Percentiles rank a stretch among this genome's conserved stretches.
phyloP scores from a whole-genome alignment of 2,329 filamentous ascomycete species.

The Aspergillus viridinutans region DNA sequence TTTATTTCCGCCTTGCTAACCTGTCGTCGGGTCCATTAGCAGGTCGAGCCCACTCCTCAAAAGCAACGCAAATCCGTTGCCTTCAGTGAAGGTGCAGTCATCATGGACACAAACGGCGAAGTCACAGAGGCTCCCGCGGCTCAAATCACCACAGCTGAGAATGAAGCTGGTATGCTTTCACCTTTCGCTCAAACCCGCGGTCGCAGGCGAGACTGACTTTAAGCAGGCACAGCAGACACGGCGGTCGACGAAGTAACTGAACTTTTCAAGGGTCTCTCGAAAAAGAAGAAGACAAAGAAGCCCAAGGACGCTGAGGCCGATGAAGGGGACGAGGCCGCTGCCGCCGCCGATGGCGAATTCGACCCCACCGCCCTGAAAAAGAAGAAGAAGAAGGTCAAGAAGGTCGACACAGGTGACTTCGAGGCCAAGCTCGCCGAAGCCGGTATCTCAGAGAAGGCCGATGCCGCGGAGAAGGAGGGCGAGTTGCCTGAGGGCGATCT shows the following conservation, averaged over 20 bases:
- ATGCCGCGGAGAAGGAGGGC: constrained; percentile 52
- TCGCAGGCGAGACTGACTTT: not conserved
- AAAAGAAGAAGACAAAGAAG: constrained; percentile 67
- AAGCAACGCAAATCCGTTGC: constrained; percentile 90
- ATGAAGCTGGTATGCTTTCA: constrained; percentile 22
- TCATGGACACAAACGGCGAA: constrained; percentile 86
- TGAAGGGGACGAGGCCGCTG: constrained; percentile 47
- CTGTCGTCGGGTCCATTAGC: constrained; percentile 29
- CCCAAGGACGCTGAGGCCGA: constrained; percentile 51
- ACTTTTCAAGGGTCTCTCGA: constrained; percentile 65
- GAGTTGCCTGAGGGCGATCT: constrained; percentile 67
- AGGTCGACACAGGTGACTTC: constrained; percentile 60
- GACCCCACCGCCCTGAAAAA: constrained; percentile 70
- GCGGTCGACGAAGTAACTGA: constrained; percentile 63
- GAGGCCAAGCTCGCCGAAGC: constrained; percentile 63
- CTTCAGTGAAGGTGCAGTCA: constrained; percentile 80
- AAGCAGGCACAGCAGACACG: constrained; percentile 45
- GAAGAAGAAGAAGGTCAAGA: constrained; percentile 68
- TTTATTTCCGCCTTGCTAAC: constrained; percentile 25
- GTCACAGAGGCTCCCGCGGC: constrained; percentile 72
- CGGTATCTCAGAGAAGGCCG: constrained; percentile 56
- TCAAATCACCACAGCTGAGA: constrained; percentile 64
- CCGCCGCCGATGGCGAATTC: constrained; percentile 56
- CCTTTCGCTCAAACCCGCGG: not conserved
- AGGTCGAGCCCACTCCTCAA: constrained; percentile 49